Conservation (phyloP, 352 stramenopile species). For the Phytophthora europaea region DNA sequence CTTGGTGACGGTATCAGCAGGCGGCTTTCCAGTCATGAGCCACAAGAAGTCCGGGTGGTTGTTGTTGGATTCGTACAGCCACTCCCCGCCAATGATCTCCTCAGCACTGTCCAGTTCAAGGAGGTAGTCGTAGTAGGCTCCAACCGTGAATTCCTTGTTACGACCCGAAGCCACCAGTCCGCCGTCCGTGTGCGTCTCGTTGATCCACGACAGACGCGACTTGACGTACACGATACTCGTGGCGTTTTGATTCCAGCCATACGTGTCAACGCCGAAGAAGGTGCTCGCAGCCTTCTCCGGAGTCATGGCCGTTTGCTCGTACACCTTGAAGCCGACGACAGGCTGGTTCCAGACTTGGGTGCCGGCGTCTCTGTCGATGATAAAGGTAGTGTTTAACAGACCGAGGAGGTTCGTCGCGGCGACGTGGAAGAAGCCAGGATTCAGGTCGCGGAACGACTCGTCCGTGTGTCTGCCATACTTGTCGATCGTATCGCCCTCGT, state of each 20-base stretch:
- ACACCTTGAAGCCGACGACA: slow-evolving; percentile 45
- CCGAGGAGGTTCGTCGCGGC: slow-evolving; percentile 49
- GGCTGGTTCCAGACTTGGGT: slow-evolving; percentile 60
- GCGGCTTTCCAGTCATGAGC: slow-evolving; percentile 19
- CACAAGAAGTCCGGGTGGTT: slow-evolving; percentile 44
- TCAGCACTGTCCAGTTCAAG: slow-evolving; percentile 31
- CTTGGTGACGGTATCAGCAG: slow-evolving; percentile 23
- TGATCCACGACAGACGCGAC: slow-evolving; percentile 43
- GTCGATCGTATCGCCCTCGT: slow-evolving; percentile 24
- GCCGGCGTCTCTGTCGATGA: slow-evolving; percentile 43
- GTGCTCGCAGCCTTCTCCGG: slow-evolving; percentile 27
- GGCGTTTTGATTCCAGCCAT: slow-evolving; percentile 42
- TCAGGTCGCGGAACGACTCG: slow-evolving; percentile 44
- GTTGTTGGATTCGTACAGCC: slow-evolving; percentile 32
- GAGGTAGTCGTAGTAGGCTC: slow-evolving; percentile 33
- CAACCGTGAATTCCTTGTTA: slow-evolving; percentile 14
- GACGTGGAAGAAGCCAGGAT: slow-evolving; percentile 49
- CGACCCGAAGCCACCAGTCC: slow-evolving; percentile 24
- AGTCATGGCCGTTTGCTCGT: slow-evolving; percentile 32
- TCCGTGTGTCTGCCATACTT: slow-evolving; percentile 46
- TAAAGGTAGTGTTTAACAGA: slow-evolving; percentile 40
- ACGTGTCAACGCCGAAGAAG: slow-evolving; percentile 36
- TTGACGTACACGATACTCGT: slow-evolving; percentile 42
- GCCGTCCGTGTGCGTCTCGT: slow-evolving; percentile 31
- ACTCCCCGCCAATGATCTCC: slow-evolving; percentile 41